A percentile compares a stretch with the other conserved stretches of the same genome.
These are phyloP conservation scores for Gliomastix tumulicola DNA, from an alignment of 2,329 filamentous ascomycete species.

Conservation along the genomic window DNA sequence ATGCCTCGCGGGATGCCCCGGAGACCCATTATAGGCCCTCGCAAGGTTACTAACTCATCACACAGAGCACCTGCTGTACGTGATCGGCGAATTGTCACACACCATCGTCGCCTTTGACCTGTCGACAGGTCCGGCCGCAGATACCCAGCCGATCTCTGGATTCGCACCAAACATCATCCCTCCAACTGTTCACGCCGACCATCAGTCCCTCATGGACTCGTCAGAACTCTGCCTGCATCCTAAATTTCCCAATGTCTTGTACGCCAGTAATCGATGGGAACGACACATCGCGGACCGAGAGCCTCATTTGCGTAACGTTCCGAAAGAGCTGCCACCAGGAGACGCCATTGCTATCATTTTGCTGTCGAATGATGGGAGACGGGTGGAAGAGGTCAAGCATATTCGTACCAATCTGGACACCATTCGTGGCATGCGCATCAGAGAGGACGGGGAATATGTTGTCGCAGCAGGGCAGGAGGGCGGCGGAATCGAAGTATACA, in stretches of 20 bases:
- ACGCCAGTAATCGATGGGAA: not conserved
- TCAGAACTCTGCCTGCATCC: not conserved
- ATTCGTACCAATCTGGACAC: not conserved
- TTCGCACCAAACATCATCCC: not conserved
- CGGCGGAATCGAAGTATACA: not conserved
- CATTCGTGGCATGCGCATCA: not conserved
- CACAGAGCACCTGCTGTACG: not conserved
- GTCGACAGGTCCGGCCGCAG: not conserved
- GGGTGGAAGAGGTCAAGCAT: not conserved
- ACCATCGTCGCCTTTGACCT: not conserved
- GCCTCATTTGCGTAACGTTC: not conserved
- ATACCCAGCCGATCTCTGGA: not conserved
- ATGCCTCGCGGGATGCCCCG: not conserved
- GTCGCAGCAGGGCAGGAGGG: not conserved
- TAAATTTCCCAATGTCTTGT: not conserved
- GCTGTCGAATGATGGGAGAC: not conserved
- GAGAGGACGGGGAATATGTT: not conserved
- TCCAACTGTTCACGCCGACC: not conserved
- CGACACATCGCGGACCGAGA: not conserved
- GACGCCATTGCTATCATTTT: not conserved
- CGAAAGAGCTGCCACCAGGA: not conserved
- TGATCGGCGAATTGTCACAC: not conserved
- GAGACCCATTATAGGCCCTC: not conserved
- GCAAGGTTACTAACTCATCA: not conserved
- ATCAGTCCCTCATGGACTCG: not conserved